Evolutionary conservation across 2,329 filamentous ascomycete species (phyloP).

Genomic region (Fusarium chaquense): DNA sequence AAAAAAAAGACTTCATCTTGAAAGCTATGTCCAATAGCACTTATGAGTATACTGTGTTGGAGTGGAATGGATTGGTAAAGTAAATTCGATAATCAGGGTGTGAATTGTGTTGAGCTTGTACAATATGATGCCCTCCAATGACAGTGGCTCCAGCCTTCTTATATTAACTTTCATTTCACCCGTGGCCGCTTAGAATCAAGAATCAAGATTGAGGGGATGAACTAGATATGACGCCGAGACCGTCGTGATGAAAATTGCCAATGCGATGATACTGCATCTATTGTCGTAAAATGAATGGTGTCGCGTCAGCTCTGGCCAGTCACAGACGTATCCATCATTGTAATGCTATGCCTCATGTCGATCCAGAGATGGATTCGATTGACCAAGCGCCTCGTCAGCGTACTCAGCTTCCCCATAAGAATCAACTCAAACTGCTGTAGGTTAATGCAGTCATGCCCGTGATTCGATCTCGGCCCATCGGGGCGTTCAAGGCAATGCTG

Average conservation of each 20-base stretch:
- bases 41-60: not conserved
- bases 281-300: conserved; percentile 22
- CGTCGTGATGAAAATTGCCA: conserved; percentile 32
- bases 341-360: conserved; percentile 12
- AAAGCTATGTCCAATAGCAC: not conserved
- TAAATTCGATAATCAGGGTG: too few species aligned
- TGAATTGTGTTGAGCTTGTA: not conserved
- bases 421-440: not conserved
- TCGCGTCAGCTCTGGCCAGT: conserved; percentile 17
- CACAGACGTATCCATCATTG: conserved; percentile 12
- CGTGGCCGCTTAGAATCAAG: not conserved
- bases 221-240: conserved; percentile 33
- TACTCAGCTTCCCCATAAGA: conserved; percentile 3
- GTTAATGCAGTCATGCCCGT: conserved; percentile 20
- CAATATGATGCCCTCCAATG: conserved; percentile 2
- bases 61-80: not conserved
- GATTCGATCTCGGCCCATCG: conserved; percentile 32
- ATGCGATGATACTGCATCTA: conserved; percentile 30
- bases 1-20: conserved; percentile 37
- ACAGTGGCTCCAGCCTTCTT: conserved; percentile 26
- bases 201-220: not conserved
- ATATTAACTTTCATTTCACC: conserved; percentile 17
- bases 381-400: conserved; percentile 12
- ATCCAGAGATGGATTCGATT: not conserved
- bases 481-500: conserved; percentile 15